Conservation (phyloP, 73 alveolate genomes). For the Paramecium pentaurelia region DNA sequence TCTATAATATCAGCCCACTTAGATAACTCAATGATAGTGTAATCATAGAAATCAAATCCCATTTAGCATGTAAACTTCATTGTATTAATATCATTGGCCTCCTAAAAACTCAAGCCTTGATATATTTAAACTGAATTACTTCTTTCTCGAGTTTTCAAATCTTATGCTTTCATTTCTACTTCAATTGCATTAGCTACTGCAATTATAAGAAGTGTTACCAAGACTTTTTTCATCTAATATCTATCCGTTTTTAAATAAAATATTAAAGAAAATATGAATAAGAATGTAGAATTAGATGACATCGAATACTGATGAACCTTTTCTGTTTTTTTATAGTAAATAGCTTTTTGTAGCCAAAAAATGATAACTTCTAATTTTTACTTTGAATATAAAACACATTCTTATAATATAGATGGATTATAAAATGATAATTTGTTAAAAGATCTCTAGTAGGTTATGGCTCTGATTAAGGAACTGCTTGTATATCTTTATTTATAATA, state of each 20-base stretch:
- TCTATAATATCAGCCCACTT: slow-evolving; percentile 42
- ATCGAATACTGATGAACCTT: not conserved
- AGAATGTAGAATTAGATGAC: not conserved
- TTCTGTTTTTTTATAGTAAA: not conserved
- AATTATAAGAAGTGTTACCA: not conserved
- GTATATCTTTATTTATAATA: not conserved
- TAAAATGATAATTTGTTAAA: too few relatives aligned
- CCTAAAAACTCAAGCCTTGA: not conserved
- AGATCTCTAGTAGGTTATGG: not conserved
- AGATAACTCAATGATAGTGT: not conserved
- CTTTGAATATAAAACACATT: not conserved
- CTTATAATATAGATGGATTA: too few relatives aligned
- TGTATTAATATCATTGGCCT: not conserved
- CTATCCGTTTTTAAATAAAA: not conserved
- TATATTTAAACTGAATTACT: not conserved
- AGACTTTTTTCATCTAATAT: not conserved
- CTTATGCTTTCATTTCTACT: not conserved
- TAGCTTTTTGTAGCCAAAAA: not conserved
- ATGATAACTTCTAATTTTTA: not conserved
- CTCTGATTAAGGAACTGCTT: not conserved
- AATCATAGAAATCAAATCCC: slow-evolving; percentile 12
- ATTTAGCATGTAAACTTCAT: not conserved
- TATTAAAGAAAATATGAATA: not conserved
- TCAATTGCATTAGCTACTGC: not conserved
- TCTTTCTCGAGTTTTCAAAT: not conserved